These are phyloP conservation scores for Trypanosoma avium DNA, from an alignment of 208 protist genomes.

Conservation along the genomic window DNA sequence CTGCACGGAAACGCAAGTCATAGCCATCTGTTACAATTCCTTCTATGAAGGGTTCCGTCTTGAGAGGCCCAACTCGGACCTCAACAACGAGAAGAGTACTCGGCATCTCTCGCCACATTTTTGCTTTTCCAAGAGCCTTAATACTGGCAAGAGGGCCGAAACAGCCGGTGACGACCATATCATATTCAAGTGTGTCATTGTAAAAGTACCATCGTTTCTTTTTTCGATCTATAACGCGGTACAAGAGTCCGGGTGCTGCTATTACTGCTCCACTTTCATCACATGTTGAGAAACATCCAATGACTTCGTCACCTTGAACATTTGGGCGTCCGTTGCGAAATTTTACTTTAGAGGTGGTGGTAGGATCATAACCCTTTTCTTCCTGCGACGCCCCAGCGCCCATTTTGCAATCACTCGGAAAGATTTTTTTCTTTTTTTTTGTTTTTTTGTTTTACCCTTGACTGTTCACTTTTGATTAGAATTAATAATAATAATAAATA, in stretches of 20 bases:
- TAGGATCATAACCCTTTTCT: not conserved
- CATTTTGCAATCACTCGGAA: not conserved
- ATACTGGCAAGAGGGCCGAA: conserved; percentile 39
- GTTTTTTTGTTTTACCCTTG: conserved; percentile 4
- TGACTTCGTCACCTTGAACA: conserved; percentile 17
- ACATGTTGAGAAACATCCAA: conserved; percentile 38
- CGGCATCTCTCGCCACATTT: conserved; percentile 55
- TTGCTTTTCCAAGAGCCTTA: conserved; percentile 25
- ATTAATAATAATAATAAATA: no score
- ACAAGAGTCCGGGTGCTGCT: conserved; percentile 29
- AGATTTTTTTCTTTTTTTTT: not conserved
- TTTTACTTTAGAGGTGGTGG: not conserved
- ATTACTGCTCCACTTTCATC: conserved; percentile 20
- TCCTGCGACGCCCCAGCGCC: conserved; percentile 27
- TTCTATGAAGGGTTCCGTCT: conserved; percentile 40
- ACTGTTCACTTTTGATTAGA: no score
- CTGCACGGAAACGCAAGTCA: conserved; percentile 42
- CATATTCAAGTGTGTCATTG: conserved; percentile 48
- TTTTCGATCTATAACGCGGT: conserved; percentile 26
- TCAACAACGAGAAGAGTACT: conserved; percentile 40
- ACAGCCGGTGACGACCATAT: conserved; percentile 47
- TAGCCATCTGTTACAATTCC: conserved; percentile 38
- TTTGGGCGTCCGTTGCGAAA: not conserved
- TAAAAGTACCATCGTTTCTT: conserved; percentile 46
- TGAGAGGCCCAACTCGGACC: conserved; percentile 32